A percentile compares a stretch with the other conserved stretches of the same genome.
These are phyloP conservation scores for Rhizoclosmatium globosum DNA, from an alignment of 192 early-diverging fungal genomes.

Conservation along the genomic window DNA sequence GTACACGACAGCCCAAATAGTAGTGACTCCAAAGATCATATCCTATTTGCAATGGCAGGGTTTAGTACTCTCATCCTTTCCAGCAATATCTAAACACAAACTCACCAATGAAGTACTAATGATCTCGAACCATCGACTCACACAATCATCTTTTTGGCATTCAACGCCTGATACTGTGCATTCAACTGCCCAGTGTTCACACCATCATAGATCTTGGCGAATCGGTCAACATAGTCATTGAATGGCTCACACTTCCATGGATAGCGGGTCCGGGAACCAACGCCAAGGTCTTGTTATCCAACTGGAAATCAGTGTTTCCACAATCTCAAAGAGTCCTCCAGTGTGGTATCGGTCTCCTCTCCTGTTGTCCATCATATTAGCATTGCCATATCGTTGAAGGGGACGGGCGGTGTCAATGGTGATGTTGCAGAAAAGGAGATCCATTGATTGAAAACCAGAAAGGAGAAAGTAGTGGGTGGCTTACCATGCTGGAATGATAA, in stretches of 20 bases:
- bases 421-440: too few relatives aligned
- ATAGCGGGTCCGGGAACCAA: background rate
- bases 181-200: too few relatives aligned
- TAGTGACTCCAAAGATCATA: conserved; percentile 19
- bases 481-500: too few relatives aligned
- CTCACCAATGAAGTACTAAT: too few relatives aligned
- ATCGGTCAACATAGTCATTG: background rate
- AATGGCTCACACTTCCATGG: background rate
- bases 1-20: background rate
- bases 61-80: too few relatives aligned
- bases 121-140: background rate
- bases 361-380: background rate
- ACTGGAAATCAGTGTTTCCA: conserved; percentile 4
- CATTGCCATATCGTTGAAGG: too few relatives aligned
- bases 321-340: conserved; percentile 24
- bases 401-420: too few relatives aligned
- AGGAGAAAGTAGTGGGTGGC: too few relatives aligned
- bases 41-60: background rate
- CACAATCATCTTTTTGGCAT: background rate
- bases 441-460: too few relatives aligned
- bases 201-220: background rate
- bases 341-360: conserved; percentile 25
- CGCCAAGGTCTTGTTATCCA: background rate
- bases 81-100: too few relatives aligned
- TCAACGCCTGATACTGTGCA: too few relatives aligned